A percentile compares a stretch with the other conserved stretches of the same genome.
Evolutionary conservation across 768 basidiomycete species (phyloP).

Genomic region (Termitomyces sp.): DNA sequence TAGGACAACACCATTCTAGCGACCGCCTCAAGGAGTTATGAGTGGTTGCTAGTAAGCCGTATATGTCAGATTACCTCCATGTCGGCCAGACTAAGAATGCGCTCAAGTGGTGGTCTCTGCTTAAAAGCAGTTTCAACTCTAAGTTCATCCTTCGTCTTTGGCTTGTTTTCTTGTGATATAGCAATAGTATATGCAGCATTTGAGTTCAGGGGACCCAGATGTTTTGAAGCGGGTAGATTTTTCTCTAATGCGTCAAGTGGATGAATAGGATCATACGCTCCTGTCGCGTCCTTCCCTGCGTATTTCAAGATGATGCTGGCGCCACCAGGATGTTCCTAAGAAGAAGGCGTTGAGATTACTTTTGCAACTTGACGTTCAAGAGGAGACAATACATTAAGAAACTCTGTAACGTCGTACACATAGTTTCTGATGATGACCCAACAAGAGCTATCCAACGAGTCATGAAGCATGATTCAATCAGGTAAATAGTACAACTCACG

Average conservation of each 20-base stretch:
- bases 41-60: neutral
- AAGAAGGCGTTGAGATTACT: neutral
- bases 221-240: constrained; percentile 65
- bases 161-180: constrained; percentile 32
- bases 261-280: constrained; percentile 78
- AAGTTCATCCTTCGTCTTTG: constrained; percentile 65
- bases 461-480: constrained; percentile 8
- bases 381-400: constrained; percentile 47
- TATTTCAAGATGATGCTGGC: constrained; percentile 77
- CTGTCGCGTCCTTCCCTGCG: constrained; percentile 83
- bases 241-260: constrained; percentile 76
- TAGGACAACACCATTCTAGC: constrained; percentile 70
- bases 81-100: constrained; percentile 74
- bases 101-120: constrained; percentile 59
- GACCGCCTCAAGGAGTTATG: constrained; percentile 42
- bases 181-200: constrained; percentile 36
- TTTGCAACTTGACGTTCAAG: neutral
- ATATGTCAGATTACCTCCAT: constrained; percentile 58
- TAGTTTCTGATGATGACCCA: constrained; percentile 80
- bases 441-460: constrained; percentile 50
- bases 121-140: constrained; percentile 60
- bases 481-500: constrained; percentile 30
- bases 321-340: constrained; percentile 78
- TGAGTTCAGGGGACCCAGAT: constrained; percentile 62
- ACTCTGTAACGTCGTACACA: constrained; percentile 87